Conservation (phyloP, 305 asterid species). For the Stenogyne calaminthoides region DNA sequence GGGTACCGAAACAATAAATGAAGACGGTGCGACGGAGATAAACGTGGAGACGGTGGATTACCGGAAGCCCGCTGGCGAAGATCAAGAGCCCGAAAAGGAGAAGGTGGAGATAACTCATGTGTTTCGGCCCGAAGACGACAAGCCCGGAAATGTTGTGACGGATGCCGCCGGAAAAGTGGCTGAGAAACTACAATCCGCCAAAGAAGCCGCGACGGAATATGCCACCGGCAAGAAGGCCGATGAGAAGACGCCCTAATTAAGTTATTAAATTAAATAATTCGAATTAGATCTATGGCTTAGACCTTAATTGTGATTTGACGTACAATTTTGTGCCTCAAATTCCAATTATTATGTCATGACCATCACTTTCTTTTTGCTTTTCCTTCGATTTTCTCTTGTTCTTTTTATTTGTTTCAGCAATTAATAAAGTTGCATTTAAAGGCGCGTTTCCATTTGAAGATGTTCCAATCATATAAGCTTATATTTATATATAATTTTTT, state of each 20-base stretch:
- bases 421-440: too few relatives aligned
- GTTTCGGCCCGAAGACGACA: constrained; percentile 2
- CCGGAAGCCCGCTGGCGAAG: constrained; percentile 42
- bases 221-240: background rate
- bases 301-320: background rate
- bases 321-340: background rate
- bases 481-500: too few relatives aligned
- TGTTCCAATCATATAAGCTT: too few relatives aligned
- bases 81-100: constrained; percentile 32
- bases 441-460: too few relatives aligned
- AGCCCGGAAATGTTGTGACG: constrained; percentile 1
- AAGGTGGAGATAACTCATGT: constrained; percentile 48
- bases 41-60: constrained; percentile 47
- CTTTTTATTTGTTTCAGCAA: background rate
- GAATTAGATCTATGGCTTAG: background rate
- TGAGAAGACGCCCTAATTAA: constrained; percentile 11
- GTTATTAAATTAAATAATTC: background rate
- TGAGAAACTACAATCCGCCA: background rate
- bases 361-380: too few relatives aligned
- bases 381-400: background rate
- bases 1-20: constrained; percentile 36
- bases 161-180: constrained; percentile 3
- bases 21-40: constrained; percentile 43
- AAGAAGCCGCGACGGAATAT: constrained; percentile 15
- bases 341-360: background rate